These are phyloP conservation scores for Arachnomyces sp. DNA, from an alignment of 2,329 filamentous ascomycete species.

Conservation along the genomic window DNA sequence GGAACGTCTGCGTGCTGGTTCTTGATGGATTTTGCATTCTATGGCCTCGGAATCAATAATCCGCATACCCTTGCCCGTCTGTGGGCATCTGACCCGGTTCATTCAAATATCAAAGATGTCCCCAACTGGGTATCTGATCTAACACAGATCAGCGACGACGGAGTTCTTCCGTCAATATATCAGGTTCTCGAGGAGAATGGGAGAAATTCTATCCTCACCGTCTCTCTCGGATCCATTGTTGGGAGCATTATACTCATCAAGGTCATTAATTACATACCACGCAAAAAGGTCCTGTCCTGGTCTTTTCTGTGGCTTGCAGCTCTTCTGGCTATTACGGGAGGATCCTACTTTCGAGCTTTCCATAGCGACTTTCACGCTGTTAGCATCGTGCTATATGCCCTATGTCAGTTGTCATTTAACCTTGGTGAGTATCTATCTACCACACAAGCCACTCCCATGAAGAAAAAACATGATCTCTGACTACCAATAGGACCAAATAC, in stretches of 20 bases:
- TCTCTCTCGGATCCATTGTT: slow-evolving; percentile 12
- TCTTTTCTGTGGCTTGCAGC: no score
- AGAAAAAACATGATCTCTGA: no score
- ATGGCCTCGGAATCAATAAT: slow-evolving; percentile 11
- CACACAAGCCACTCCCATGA: no score
- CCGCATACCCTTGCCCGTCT: no score
- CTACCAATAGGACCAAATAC: no score
- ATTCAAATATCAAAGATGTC: slow-evolving; percentile 6
- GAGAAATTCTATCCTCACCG: slow-evolving; percentile 13
- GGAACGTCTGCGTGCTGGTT: slow-evolving; percentile 13
- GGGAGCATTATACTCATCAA: slow-evolving; percentile 13
- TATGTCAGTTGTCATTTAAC: no score
- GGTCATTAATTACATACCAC: slow-evolving; percentile 11
- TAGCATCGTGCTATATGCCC: no score
- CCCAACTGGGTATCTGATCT: slow-evolving; percentile 1
- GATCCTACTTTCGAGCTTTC: no score
- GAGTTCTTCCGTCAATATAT: slow-evolving; percentile 8
- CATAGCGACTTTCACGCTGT: no score
- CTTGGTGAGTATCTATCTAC: no score
- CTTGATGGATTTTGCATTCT: slow-evolving; percentile 15
- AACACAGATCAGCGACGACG: background rate
- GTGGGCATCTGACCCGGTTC: slow-evolving; percentile 9
- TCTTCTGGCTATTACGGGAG: no score
- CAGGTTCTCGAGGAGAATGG: slow-evolving; percentile 8
- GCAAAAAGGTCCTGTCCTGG: background rate